Conservation (phyloP, 2,329 filamentous ascomycete species). For the Paracoccidioides brasiliensis region DNA sequence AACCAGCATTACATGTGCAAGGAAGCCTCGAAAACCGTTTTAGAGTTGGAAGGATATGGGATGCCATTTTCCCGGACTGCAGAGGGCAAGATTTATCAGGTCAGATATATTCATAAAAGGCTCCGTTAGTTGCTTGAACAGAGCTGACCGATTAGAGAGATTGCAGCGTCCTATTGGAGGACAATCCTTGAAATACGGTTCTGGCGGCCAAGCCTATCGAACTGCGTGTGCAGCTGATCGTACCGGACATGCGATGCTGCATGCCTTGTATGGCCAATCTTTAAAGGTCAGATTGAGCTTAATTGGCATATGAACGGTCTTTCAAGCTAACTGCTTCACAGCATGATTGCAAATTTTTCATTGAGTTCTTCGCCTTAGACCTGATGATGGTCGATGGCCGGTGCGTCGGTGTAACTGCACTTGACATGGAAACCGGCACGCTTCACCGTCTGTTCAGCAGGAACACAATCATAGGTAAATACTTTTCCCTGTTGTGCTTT, state of each 20-base stretch:
- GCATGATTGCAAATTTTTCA: slow-evolving; percentile 92
- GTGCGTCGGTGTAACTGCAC: slow-evolving; percentile 78
- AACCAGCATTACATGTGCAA: slow-evolving; percentile 83
- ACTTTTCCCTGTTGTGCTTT: background rate
- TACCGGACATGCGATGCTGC: slow-evolving; percentile 79
- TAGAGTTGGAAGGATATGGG: slow-evolving; percentile 94
- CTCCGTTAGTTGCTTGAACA: background rate
- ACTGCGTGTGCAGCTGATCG: slow-evolving; percentile 71
- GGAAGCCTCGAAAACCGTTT: slow-evolving; percentile 80
- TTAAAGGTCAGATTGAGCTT: slow-evolving; percentile 38
- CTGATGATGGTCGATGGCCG: slow-evolving; percentile 84
- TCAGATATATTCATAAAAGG: background rate
- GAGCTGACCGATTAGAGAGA: slow-evolving; percentile 33
- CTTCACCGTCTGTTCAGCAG: slow-evolving; percentile 80
- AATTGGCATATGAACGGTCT: background rate
- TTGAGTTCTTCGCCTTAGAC: slow-evolving; percentile 85
- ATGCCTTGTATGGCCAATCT: slow-evolving; percentile 85
- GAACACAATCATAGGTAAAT: slow-evolving; percentile 52
- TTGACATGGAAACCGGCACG: slow-evolving; percentile 87
- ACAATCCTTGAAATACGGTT: slow-evolving; percentile 74
- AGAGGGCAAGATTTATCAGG: slow-evolving; percentile 45
- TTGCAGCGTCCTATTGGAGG: slow-evolving; percentile 84
- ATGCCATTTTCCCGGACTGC: slow-evolving; percentile 89
- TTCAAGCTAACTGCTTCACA: slow-evolving; percentile 2
- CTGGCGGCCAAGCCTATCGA: slow-evolving; percentile 83